These are phyloP conservation scores for Peziza echinospora DNA, from an alignment of 495 filamentous ascomycete species.

Conservation along the genomic window DNA sequence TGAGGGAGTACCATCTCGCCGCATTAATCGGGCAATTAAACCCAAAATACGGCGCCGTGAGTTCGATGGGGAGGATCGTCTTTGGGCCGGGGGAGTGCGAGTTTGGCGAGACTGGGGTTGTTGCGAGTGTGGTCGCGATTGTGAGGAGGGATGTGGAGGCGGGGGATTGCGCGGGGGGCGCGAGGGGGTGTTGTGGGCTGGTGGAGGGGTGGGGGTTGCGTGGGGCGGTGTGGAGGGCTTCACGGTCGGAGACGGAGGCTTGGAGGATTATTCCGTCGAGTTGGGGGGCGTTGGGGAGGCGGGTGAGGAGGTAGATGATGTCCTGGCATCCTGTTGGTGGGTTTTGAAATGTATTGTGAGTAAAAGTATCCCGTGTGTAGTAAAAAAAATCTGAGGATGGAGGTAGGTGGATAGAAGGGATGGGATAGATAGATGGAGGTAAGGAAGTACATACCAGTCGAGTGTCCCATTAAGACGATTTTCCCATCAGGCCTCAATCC, in stretches of 20 bases:
- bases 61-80: not conserved
- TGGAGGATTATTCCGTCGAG: slow-evolving; percentile 70
- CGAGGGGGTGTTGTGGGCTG: slow-evolving; percentile 15
- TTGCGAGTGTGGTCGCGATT: not conserved
- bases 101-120: not conserved
- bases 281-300: slow-evolving; percentile 12
- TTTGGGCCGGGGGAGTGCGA: not conserved
- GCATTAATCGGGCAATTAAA: not conserved
- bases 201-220: no score
- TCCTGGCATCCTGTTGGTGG: slow-evolving; percentile 56
- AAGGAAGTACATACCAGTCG: slow-evolving; percentile 25
- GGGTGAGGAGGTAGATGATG: slow-evolving; percentile 48
- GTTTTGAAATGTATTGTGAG: not conserved
- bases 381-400: no score
- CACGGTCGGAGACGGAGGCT: slow-evolving; percentile 52
- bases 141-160: not conserved
- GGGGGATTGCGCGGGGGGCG: no score
- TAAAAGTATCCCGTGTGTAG: no score
- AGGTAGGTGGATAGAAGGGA: no score
- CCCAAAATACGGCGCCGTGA: not conserved
- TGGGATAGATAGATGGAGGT: no score
- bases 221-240: slow-evolving; percentile 28
- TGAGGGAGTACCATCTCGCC: slow-evolving; percentile 5
- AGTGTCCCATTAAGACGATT: slow-evolving; percentile 75
- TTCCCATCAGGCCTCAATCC: slow-evolving; percentile 27